These are phyloP conservation scores for Neopestalotiopsis rosae DNA, from an alignment of 2,329 filamentous ascomycete species.

Conservation along the genomic window DNA sequence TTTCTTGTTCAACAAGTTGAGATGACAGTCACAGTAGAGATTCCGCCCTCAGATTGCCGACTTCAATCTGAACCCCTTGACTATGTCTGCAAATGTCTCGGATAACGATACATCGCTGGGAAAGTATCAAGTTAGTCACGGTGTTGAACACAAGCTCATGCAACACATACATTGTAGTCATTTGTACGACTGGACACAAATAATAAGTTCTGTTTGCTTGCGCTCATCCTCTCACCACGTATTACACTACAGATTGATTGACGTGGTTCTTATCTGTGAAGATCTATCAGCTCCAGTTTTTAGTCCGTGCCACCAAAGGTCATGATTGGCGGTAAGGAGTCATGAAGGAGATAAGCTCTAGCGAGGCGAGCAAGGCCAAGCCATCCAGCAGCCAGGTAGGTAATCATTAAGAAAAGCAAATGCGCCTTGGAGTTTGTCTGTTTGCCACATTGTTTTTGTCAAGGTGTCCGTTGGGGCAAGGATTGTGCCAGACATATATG, in stretches of 20 bases:
- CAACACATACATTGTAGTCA: neutral
- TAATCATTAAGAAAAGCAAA: conserved; percentile 8
- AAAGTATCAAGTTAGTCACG: neutral
- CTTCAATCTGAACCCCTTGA: no score
- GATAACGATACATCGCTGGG: neutral
- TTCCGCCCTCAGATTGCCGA: neutral
- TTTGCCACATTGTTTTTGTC: neutral
- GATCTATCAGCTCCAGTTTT: conserved; percentile 9
- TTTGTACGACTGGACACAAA: neutral
- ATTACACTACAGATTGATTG: neutral
- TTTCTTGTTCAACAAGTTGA: neutral
- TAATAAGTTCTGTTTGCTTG: neutral
- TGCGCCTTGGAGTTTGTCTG: neutral
- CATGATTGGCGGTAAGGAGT: conserved; percentile 9
- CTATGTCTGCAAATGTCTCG: neutral
- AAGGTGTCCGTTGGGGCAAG: neutral
- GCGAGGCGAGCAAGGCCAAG: neutral
- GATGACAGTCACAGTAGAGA: neutral
- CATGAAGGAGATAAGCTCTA: conserved; percentile 5
- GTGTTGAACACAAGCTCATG: neutral
- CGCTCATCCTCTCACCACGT: neutral
- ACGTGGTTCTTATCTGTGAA: conserved; percentile 9
- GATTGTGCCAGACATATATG: neutral
- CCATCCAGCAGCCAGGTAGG: neutral
- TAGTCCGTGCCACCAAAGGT: conserved; percentile 6